phyloP scores from a whole-genome alignment of 345 rosid genomes.

The Citrus australasica region DNA sequence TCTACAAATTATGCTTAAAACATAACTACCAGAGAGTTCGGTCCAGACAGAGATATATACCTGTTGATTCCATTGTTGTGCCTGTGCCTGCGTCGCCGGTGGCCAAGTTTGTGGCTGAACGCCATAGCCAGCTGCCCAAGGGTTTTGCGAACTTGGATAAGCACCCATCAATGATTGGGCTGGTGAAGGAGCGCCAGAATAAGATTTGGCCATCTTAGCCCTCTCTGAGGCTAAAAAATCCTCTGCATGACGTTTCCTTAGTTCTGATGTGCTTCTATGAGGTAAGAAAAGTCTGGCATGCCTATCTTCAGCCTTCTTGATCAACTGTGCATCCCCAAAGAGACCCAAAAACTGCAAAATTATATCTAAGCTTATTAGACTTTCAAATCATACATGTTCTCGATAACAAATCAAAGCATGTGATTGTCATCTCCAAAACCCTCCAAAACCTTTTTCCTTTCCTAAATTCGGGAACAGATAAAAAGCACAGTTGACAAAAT shows the following conservation, averaged over 20 bases:
- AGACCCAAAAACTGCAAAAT: slow-evolving; percentile 70
- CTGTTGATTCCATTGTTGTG: slow-evolving; percentile 80
- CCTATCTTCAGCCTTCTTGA: slow-evolving; percentile 73
- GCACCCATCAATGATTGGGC: slow-evolving; percentile 65
- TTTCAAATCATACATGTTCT: neutral
- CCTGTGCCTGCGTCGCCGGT: slow-evolving; percentile 54
- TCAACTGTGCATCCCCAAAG: slow-evolving; percentile 63
- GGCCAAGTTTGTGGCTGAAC: slow-evolving; percentile 93
- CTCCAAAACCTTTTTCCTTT: neutral
- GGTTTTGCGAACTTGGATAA: slow-evolving; percentile 72
- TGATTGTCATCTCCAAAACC: neutral
- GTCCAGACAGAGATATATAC: slow-evolving; percentile 24
- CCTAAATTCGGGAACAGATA: neutral
- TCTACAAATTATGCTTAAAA: neutral
- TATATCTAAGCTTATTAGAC: slow-evolving; percentile 4
- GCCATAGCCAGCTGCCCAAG: slow-evolving; percentile 81
- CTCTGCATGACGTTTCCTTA: slow-evolving; percentile 82
- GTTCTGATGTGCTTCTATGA: slow-evolving; percentile 57
- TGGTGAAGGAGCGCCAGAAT: slow-evolving; percentile 46
- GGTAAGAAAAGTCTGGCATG: slow-evolving; percentile 77
- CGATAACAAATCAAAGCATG: neutral
- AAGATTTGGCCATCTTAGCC: slow-evolving; percentile 72
- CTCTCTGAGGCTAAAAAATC: slow-evolving; percentile 77
- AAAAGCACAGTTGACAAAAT: neutral
- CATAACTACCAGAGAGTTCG: neutral